Conservation (phyloP, 164 flowering plant genomes). For the Sextonia rubra region DNA sequence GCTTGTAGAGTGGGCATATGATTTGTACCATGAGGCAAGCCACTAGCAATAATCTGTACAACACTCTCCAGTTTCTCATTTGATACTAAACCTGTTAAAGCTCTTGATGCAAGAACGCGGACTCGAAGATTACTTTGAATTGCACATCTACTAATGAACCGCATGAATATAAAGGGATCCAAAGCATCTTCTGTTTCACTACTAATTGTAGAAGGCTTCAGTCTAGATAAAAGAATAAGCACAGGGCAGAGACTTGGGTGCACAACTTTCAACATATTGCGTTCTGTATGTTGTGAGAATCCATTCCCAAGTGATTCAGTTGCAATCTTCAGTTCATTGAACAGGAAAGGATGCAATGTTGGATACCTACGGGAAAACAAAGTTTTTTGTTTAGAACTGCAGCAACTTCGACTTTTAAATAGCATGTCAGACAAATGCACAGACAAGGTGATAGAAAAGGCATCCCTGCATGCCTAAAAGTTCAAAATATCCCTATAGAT, state of each 20-base stretch:
- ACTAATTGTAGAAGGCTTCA: conserved; percentile 80
- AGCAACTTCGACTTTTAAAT: too few species aligned
- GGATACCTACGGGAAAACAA: conserved; percentile 68
- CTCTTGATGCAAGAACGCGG: conserved; percentile 91
- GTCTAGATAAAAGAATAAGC: conserved; percentile 88
- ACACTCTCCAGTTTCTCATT: conserved; percentile 74
- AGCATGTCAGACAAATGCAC: too few species aligned
- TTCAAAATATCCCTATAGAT: too few species aligned
- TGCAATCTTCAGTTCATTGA: conserved; percentile 63
- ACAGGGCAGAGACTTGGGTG: conserved; percentile 97
- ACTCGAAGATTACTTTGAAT: conserved; percentile 81
- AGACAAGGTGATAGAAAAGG: too few species aligned
- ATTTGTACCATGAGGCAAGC: conserved; percentile 43
- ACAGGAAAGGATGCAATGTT: conserved; percentile 70
- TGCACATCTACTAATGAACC: conserved; percentile 79
- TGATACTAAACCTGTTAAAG: conserved; percentile 77
- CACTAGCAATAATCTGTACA: conserved; percentile 60
- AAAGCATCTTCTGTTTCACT: conserved; percentile 72
- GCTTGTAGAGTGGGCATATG: conserved; percentile 3
- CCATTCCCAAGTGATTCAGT: conserved; percentile 57
- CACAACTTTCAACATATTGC: conserved; percentile 58
- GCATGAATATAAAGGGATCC: conserved; percentile 87
- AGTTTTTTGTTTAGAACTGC: neutral
- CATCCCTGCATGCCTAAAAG: too few species aligned
- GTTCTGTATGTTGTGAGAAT: conserved; percentile 31